Evolutionary conservation across 2,329 filamentous ascomycete species (phyloP).

Genomic region (Furcasterigmium sp.): DNA sequence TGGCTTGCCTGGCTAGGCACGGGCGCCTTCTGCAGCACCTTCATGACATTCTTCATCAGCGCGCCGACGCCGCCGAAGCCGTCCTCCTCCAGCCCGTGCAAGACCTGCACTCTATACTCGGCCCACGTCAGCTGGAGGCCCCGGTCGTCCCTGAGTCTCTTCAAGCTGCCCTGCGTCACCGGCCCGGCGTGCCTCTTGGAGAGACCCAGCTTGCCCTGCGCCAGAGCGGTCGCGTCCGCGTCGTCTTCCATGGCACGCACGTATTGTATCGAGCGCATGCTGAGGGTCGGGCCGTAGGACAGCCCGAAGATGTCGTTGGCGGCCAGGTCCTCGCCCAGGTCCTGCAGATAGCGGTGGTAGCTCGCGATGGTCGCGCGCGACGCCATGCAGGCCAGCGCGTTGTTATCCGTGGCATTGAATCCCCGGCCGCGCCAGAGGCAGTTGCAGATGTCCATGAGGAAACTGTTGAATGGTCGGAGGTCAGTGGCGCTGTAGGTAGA

Average conservation of each 20-base stretch:
- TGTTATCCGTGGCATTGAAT: conserved; percentile 60
- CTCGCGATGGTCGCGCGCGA: conserved; percentile 35
- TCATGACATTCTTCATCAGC: conserved; percentile 79
- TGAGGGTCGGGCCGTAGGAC: conserved; percentile 53
- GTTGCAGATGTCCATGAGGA: conserved; percentile 84
- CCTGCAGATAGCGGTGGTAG: conserved; percentile 42
- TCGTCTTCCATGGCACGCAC: conserved; percentile 54
- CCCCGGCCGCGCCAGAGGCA: conserved; percentile 73
- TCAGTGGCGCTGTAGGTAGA: conserved; percentile 51
- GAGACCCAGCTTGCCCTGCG: conserved; percentile 28
- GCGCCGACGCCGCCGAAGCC: conserved; percentile 63
- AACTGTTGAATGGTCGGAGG: conserved; percentile 72
- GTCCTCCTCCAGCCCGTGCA: conserved; percentile 59
- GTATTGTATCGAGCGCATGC: conserved; percentile 48
- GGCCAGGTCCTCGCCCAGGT: conserved; percentile 39
- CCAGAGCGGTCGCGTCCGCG: conserved; percentile 50
- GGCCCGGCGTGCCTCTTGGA: conserved; percentile 57
- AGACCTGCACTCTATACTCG: conserved; percentile 68
- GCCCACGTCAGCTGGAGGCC: conserved; percentile 66
- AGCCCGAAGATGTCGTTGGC: conserved; percentile 51
- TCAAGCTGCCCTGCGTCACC: conserved; percentile 63
- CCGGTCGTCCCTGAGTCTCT: conserved; percentile 55
- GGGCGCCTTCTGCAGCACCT: conserved; percentile 53
- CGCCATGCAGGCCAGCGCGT: conserved; percentile 51
- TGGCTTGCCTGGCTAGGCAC: neutral